Conservation (phyloP, 2,329 filamentous ascomycete genomes). For the Diaporthe ilicicola region DNA sequence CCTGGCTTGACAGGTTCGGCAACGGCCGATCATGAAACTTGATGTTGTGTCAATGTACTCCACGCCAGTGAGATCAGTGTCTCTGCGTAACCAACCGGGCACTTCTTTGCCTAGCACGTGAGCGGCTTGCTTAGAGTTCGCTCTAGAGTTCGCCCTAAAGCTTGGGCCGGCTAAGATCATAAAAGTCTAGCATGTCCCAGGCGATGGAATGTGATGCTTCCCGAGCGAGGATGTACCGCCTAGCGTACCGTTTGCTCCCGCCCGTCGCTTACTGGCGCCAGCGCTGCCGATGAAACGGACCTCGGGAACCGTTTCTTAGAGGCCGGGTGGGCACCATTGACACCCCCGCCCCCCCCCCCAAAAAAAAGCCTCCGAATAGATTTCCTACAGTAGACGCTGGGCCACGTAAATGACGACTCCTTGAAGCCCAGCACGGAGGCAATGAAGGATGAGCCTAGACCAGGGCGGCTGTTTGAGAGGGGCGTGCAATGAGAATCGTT, state of each 20-base stretch:
- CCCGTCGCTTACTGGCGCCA: slow-evolving; percentile 23
- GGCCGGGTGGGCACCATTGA: too few species aligned
- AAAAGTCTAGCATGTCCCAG: slow-evolving; percentile 28
- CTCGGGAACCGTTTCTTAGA: not conserved
- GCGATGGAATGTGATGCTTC: slow-evolving; percentile 16
- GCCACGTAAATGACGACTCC: not conserved
- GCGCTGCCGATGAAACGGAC: slow-evolving; percentile 22
- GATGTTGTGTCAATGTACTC: slow-evolving; percentile 31
- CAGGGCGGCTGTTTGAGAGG: slow-evolving; percentile 1
- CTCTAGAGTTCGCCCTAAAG: not conserved
- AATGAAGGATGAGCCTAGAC: not conserved
- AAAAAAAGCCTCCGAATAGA: too few species aligned
- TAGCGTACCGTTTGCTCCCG: slow-evolving; percentile 26
- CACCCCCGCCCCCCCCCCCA: too few species aligned
- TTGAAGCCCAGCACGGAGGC: not conserved
- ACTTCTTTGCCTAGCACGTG: slow-evolving; percentile 39
- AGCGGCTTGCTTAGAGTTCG: slow-evolving; percentile 29
- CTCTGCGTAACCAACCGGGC: slow-evolving; percentile 33
- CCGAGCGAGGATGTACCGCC: slow-evolving; percentile 12
- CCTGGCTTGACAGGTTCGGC: slow-evolving; percentile 40
- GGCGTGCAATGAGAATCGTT: slow-evolving; percentile 13
- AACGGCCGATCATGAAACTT: slow-evolving; percentile 40
- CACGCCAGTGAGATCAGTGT: slow-evolving; percentile 32
- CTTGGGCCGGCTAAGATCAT: slow-evolving; percentile 21
- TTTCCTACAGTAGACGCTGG: not conserved